A percentile compares a stretch with the other conserved stretches of the same genome.
Conservation (phyloP, 140 eudicot genomes). For the Flaveria floridana region DNA sequence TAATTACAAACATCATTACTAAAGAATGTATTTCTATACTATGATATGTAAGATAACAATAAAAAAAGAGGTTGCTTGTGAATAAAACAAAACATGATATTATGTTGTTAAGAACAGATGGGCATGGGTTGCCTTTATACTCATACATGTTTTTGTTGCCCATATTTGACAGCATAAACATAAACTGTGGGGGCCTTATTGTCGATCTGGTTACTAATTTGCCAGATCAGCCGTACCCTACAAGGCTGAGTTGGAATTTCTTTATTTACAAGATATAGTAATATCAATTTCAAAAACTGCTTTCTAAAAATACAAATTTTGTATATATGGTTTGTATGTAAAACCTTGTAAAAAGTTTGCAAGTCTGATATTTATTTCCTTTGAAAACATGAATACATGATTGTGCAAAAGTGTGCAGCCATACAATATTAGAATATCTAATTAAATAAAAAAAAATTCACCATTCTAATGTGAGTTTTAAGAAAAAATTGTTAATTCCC, state of each 20-base stretch:
- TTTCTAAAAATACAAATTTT: no score
- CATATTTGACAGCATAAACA: slow-evolving; percentile 28
- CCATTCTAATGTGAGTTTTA: background rate
- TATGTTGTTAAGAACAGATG: slow-evolving; percentile 31
- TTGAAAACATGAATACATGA: no score
- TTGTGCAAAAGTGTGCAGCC: no score
- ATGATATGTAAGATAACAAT: background rate
- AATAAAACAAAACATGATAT: slow-evolving; percentile 39
- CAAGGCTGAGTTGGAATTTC: slow-evolving; percentile 29
- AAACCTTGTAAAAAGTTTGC: no score
- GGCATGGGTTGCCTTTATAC: slow-evolving; percentile 41
- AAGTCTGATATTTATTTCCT: no score
- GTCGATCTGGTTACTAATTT: slow-evolving; percentile 21
- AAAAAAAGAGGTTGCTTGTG: slow-evolving; percentile 30
- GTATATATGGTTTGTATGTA: no score
- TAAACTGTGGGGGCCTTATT: slow-evolving; percentile 25
- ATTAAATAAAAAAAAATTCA: no score
- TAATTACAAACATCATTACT: slow-evolving; percentile 13
- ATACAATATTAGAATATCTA: no score
- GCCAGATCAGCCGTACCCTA: slow-evolving; percentile 28
- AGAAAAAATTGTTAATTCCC: background rate
- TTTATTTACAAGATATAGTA: background rate
- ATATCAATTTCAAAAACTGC: background rate
- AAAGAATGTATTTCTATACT: background rate
- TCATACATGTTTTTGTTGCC: slow-evolving; percentile 36